Evolutionary conservation across 495 filamentous ascomycete genomes (phyloP), one percentile per base, ranked within the genome.

Genomic region (Aspergillus kassunensis): DNA sequence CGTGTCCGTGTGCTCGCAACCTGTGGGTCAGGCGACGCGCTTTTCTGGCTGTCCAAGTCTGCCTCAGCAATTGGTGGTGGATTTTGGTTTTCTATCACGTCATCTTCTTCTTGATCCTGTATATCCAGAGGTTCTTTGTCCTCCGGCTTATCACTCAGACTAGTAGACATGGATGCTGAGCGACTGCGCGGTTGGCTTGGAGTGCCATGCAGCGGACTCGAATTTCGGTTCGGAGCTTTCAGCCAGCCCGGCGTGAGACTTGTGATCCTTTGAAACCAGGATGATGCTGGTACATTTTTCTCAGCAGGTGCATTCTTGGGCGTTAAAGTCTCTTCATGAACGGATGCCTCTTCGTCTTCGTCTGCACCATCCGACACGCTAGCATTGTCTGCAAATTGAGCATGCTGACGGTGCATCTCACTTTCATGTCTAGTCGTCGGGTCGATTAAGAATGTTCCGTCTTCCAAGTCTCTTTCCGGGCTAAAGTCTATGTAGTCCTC

Each of bases 191-290:
- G 29, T 21, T 18, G 29, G 7, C 55, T 55, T 34, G 48, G 41
- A 23, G 54, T 42, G 44, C 34, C 58, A 1, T 53, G 51, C 15
- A 50, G 56, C 27, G 65, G 57, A 45, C 59, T 53, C 3, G 60
- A 53, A 19, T 44, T 52, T 35, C 49, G 47, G 4, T 39, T 47
- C 4, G 71, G 69, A 9, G 67, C 65, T 63, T 66, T 72, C 49
- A 73, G 48, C 71, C 71, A 75, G 53, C 62, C 56, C 11, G 71
- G 71, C 1, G 70, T 75, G 36, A 72, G 50, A 52, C 59, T 69
- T n/a, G 67, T 67, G 37, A 75, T 66, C 57, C 47, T 60, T 37
- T 65, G 58, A 43, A 71, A 67, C 71, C 68, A 73, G 44, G 71
- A 67, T 51, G 70, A 68, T 51, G 57, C 53, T 37, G 59, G 64